Evolutionary conservation across 2,329 filamentous ascomycete genomes (phyloP).

Genomic region (Aspergillus terreus): DNA sequence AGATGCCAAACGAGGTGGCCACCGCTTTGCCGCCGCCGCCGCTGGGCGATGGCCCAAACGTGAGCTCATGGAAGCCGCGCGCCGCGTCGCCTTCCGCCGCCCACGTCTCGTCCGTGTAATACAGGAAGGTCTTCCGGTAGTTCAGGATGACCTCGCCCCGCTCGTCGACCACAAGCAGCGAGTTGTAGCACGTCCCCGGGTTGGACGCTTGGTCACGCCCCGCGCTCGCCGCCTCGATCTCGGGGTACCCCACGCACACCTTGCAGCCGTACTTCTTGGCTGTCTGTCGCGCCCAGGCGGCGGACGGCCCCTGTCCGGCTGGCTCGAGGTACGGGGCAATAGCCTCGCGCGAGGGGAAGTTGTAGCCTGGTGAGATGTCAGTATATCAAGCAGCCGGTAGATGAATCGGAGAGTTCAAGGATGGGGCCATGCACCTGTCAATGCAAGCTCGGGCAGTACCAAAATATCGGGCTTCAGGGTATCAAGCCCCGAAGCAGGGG

Average conservation of each 20-base stretch:
- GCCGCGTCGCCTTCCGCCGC: constrained; percentile 49
- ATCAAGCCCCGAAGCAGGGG: constrained; percentile 15
- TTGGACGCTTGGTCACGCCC: background rate
- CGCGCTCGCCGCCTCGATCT: constrained; percentile 32
- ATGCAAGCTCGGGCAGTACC: constrained; percentile 60
- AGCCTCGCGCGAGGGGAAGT: constrained; percentile 56
- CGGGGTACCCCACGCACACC: constrained; percentile 63
- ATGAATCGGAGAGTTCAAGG: background rate
- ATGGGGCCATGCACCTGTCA: constrained; percentile 46
- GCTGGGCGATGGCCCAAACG: constrained; percentile 9
- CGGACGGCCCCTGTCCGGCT: constrained; percentile 52
- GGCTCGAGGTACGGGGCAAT: constrained; percentile 59
- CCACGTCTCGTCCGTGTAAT: constrained; percentile 66
- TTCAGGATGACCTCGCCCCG: constrained; percentile 53
- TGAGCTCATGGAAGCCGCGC: constrained; percentile 28
- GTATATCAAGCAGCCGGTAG: background rate
- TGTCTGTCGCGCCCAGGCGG: constrained; percentile 55
- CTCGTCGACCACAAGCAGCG: constrained; percentile 55
- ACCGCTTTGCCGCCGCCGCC: background rate
- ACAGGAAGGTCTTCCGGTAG: constrained; percentile 63
- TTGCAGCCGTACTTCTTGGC: constrained; percentile 55
- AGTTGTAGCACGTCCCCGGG: constrained; percentile 51
- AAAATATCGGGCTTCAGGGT: constrained; percentile 50
- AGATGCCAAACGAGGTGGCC: constrained; percentile 46
- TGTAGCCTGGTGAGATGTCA: constrained; percentile 49